Base-by-base conservation (phyloP, 768 basidiomycete genomes). In the Psilocybe azurescens region DNA sequence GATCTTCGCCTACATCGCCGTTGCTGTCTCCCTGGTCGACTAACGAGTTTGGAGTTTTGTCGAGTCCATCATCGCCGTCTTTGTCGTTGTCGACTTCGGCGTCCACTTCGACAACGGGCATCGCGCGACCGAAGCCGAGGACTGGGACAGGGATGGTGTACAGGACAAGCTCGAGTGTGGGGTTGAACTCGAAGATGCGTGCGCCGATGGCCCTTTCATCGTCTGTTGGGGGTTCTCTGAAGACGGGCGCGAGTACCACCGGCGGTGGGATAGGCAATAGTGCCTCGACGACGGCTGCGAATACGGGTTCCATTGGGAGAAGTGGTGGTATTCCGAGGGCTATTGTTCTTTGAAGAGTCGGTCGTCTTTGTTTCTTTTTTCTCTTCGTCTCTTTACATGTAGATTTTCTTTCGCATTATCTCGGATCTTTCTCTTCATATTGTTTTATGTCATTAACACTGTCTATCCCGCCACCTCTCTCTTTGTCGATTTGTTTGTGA, bases 111-210 rank as follows among this genome's bases (percentile, higher is more conserved):
- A 44, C 47, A 41, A 24, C 53, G 52, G 59, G 41, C 3, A 61
- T 65, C 14, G 55, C 55, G 13, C 36, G 53, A 74, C 86, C 84
- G 18, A 82, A 75, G 63, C 87, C 89, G 9, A 73, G 89, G 30
- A 89, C 84, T 9, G 88, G 88, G 5, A 87, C 88, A 10, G 88
- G 88, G n/a, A 90, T 90, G 88, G 74, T 78, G 39, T 90, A 90
- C 67, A 78, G 83, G 49, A 83, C 76, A 39, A 75, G 72, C 50
- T 48, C 74, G 75, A n/a, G 44, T 47, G 28, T 62, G 59, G 46
- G 49, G 61, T 3, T 44, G 52, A 18, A 62, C 67, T 53, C 52
- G 28, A 65, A 64, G 36, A 68, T 70, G 60, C 50, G 67, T 14
- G 62, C 65, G 24, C 70, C 71, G 49, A 64, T 70, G 64, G 59